Conservation (phyloP, 1,139 yeast genomes). For the Yamadazyma diospyri region DNA sequence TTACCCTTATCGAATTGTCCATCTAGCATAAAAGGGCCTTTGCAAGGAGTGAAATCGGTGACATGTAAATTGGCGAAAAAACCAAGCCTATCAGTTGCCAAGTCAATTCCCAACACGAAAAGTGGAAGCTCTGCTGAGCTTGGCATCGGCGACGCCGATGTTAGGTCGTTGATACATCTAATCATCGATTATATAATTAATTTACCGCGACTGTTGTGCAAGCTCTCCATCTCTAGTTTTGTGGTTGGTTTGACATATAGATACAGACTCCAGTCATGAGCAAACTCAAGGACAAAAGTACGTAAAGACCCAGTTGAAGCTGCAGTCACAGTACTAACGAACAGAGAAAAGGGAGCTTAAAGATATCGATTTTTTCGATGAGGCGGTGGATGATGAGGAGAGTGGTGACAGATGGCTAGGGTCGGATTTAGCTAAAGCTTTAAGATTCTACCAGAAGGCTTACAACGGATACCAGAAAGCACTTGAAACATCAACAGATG, state of each 20-base stretch:
- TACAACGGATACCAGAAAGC: constrained; percentile 33
- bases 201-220: no score
- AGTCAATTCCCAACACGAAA: constrained; percentile 1
- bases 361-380: constrained; percentile 48
- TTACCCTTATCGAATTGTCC: constrained; percentile 1
- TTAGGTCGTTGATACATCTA: background rate
- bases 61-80: constrained; percentile 1
- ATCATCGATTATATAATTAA: no score
- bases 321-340: no score
- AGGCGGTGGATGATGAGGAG: constrained; percentile 50
- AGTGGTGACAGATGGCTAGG: constrained; percentile 59
- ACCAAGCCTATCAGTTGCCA: background rate
- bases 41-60: constrained; percentile 4
- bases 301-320: no score
- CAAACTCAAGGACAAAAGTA: no score
- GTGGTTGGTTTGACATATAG: no score
- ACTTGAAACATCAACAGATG: constrained; percentile 6
- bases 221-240: no score
- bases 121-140: background rate
- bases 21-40: background rate
- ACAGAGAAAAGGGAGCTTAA: no score
- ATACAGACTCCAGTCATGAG: no score
- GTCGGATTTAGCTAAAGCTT: constrained; percentile 50
- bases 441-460: constrained; percentile 52
- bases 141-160: background rate